Evolutionary conservation across 2,329 filamentous ascomycete genomes (phyloP).

Genomic region (Endocalyx cinctus): DNA sequence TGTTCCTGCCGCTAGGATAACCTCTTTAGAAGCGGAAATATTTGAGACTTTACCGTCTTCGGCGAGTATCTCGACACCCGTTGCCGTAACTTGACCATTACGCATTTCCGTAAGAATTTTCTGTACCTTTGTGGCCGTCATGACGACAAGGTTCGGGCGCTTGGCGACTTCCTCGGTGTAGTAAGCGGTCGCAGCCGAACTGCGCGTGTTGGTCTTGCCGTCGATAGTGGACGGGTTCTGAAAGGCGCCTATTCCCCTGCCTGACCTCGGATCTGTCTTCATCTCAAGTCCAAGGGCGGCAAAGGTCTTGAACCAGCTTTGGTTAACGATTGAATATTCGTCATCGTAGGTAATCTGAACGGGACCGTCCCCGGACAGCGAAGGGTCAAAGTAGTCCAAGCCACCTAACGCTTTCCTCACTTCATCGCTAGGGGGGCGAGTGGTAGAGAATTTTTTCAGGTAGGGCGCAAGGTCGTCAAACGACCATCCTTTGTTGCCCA

Average conservation of each 20-base stretch:
- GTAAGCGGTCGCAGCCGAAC: slow-evolving; percentile 29
- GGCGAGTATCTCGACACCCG: slow-evolving; percentile 26
- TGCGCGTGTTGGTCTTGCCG: slow-evolving; percentile 25
- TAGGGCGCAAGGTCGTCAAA: slow-evolving; percentile 11
- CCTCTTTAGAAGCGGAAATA: slow-evolving; percentile 24
- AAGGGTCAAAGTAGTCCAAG: slow-evolving; percentile 26
- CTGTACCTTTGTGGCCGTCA: slow-evolving; percentile 29
- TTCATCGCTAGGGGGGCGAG: background rate
- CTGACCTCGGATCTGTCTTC: slow-evolving; percentile 27
- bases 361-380: slow-evolving; percentile 25
- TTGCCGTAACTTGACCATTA: slow-evolving; percentile 22
- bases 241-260: slow-evolving; percentile 27
- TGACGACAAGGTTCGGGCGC: slow-evolving; percentile 29
- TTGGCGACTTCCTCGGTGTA: slow-evolving; percentile 27
- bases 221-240: slow-evolving; percentile 28
- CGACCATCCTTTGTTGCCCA: slow-evolving; percentile 23
- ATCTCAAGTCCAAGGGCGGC: slow-evolving; percentile 27
- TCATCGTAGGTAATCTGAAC: slow-evolving; percentile 33
- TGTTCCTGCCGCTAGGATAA: slow-evolving; percentile 37
- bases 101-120: slow-evolving; percentile 25
- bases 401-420: slow-evolving; percentile 1
- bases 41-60: slow-evolving; percentile 17
- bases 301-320: slow-evolving; percentile 34
- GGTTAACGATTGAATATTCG: slow-evolving; percentile 26
- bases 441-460: slow-evolving; percentile 3